A percentile compares a stretch with the other conserved stretches of the same genome.
These are phyloP conservation scores for Coemansia sp. DNA, from an alignment of 192 early-diverging fungal species.

Conservation along the genomic window DNA sequence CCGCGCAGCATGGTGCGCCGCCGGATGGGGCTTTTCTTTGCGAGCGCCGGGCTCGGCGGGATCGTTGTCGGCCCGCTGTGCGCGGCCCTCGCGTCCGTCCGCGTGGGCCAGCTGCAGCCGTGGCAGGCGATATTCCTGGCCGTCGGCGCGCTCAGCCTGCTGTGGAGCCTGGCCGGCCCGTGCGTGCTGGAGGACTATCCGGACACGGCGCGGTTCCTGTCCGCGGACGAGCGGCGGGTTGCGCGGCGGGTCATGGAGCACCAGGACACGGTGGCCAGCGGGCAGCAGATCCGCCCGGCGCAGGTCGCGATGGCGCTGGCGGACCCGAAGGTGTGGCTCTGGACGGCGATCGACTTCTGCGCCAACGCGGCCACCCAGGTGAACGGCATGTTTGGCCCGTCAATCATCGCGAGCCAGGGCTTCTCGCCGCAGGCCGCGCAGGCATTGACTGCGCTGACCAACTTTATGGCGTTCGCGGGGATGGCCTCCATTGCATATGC, in stretches of 20 bases:
- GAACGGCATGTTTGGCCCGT: slow-evolving; percentile 51
- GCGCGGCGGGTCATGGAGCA: slow-evolving; percentile 24
- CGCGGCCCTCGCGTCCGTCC: slow-evolving; percentile 14
- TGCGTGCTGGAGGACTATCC: slow-evolving; percentile 40
- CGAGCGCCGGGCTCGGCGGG: slow-evolving; percentile 36
- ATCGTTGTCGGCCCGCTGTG: slow-evolving; percentile 43
- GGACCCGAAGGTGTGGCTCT: slow-evolving; percentile 42
- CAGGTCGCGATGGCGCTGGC: slow-evolving; percentile 24
- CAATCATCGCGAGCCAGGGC: slow-evolving; percentile 42
- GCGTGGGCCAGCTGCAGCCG: neutral
- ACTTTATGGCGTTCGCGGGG: slow-evolving; percentile 41
- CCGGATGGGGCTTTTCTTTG: slow-evolving; percentile 47
- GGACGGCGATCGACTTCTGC: slow-evolving; percentile 42
- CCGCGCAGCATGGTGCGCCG: slow-evolving; percentile 32
- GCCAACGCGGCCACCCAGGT: slow-evolving; percentile 46
- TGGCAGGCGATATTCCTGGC: slow-evolving; percentile 44
- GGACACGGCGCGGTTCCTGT: slow-evolving; percentile 35
- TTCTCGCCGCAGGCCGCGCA: slow-evolving; percentile 34
- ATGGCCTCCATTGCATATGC: slow-evolving; percentile 42
- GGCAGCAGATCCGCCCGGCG: slow-evolving; percentile 14
- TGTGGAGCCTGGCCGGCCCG: slow-evolving; percentile 37
- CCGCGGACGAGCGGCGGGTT: slow-evolving; percentile 21
- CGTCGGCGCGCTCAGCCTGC: slow-evolving; percentile 18
- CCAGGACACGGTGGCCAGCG: slow-evolving; percentile 42
- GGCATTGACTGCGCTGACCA: slow-evolving; percentile 37